Base-by-base conservation (phyloP, 305 asterid genomes). In the Ilex paraguariensis region DNA sequence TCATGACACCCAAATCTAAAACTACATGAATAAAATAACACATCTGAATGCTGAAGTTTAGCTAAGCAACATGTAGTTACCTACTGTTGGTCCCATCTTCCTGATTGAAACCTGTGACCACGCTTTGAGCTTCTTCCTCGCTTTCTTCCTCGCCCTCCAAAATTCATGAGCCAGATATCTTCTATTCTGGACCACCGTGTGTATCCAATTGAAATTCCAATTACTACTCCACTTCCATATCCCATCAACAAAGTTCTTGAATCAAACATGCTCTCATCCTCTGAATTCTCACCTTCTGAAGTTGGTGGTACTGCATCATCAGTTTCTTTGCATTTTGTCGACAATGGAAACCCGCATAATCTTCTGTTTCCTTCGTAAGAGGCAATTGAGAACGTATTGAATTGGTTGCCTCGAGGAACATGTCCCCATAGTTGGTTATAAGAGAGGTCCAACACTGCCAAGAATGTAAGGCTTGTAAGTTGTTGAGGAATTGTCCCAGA, bases 281-380 rank as follows among this genome's bases (percentile, higher is more conserved):
- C 52, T 46, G 52, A 46, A 21, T 21, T 13, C 13, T 46, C 52
- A 46, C 15, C 11, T 46, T 46, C 13, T 46, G 52, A 8, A 3
- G 11, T 4, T 46, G 52, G 13, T 46, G 52, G 2, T 13, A 46
- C 52, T 3, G 13, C 10, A 42, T 30, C 61, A 59, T 59, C 62
- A 17, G 33, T 49, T 5, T 39, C 28, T 21, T 63, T 57, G 55
- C 68, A 64, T 2, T 54, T 40, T 3, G 16, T 55, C 16, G 61
- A 8, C 6, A 64, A 48, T 14, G 68, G 68, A 14, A 55, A 64
- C 30, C 68, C 62, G 14, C 68, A 49, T 49, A 66, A 36, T 17
- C 16, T 48, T 1, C 13, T n/a, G 54, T 66, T 57, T 32, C 54
- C 64, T 16, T 15, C 0, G 17, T 66, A 66, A 3, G 70, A 57